Evolutionary conservation across 805 yeast genomes (phyloP).

Genomic region (Yamadazyma paraphyllophila): DNA sequence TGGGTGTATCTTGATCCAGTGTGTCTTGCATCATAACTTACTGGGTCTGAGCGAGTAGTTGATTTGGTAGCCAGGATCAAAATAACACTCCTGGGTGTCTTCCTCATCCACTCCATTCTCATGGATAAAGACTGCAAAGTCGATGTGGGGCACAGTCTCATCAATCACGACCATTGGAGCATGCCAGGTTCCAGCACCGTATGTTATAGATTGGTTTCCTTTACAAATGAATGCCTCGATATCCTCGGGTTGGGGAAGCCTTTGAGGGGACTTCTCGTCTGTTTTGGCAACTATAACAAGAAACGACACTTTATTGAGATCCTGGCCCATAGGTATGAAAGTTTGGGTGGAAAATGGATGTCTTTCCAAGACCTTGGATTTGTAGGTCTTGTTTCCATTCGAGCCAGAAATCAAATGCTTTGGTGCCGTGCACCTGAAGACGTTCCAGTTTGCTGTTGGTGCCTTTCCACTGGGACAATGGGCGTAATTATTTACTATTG

Average conservation of each 20-base stretch:
- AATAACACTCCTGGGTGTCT: slow-evolving; percentile 78
- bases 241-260: slow-evolving; percentile 59
- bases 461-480: slow-evolving; percentile 45
- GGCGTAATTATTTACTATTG: slow-evolving; percentile 52
- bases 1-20: not conserved
- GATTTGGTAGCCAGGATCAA: slow-evolving; percentile 55
- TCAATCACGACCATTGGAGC: slow-evolving; percentile 92
- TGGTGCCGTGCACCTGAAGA: slow-evolving; percentile 81
- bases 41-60: slow-evolving; percentile 19
- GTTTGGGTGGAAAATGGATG: slow-evolving; percentile 90
- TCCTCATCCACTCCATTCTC: slow-evolving; percentile 79
- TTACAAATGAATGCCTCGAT: slow-evolving; percentile 68
- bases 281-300: slow-evolving; percentile 77
- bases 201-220: slow-evolving; percentile 88
- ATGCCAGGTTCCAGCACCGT: slow-evolving; percentile 87
- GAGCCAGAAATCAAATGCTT: slow-evolving; percentile 45
- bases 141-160: slow-evolving; percentile 48
- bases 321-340: slow-evolving; percentile 84
- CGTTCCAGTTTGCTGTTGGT: slow-evolving; percentile 72
- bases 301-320: slow-evolving; percentile 49
- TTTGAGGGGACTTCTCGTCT: slow-evolving; percentile 34
- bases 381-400: slow-evolving; percentile 31
- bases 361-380: slow-evolving; percentile 74
- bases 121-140: slow-evolving; percentile 85
- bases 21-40: slow-evolving; percentile 10